Evolutionary conservation across 306 rosid genomes (phyloP), one percentile per base, ranked within the genome.

Genomic region (Cucurbita moschata): DNA sequence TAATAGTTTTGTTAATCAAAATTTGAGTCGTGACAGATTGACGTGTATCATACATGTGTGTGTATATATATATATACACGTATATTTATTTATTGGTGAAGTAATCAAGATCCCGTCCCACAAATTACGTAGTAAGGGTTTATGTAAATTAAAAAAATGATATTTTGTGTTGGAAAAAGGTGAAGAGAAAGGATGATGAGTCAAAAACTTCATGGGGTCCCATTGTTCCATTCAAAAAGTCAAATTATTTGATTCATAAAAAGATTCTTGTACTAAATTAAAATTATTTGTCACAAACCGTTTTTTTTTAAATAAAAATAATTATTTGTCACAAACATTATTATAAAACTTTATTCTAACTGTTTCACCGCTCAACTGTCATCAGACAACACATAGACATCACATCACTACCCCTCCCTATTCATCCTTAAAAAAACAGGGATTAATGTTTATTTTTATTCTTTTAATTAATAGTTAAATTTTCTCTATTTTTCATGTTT

Each of bases 141-240:
- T 5, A 6, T 0, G 0, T 1, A 35, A 35, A 23, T 16, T 0
- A 40, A 39, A 16, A 40, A 1, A 0, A 65, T 64, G 50, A n/a
- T 9, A 8, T 42, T 65, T 62, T 39, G 15, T 18, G 15, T 10
- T 10, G 30, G 50, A 64, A 64, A 42, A 64, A 42, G 71, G 10
- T 18, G 38, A 13, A n/a, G n/a, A 47, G 38, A 62, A 16, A 38
- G 4, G 11, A 62, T 44, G 21, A 65, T 44, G 30, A 64, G 71
- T 65, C 35, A 65, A 65, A 64, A 65, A 40, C n/a, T 65, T 65
- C 4, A 19, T 18, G 71, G 71, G 69, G 71, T 65, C 38, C 70
- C 71, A 19, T 65, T 65, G 9, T 65, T 65, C 3, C 8, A 65
- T n/a, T 0, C 37, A 65, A 42, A 19, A 42, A 65, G 53, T 65